A percentile compares a stretch with the other conserved stretches of the same genome.
phyloP scores from a whole-genome alignment of 176 grass and related monocot species.

The Oryza brachyantha region DNA sequence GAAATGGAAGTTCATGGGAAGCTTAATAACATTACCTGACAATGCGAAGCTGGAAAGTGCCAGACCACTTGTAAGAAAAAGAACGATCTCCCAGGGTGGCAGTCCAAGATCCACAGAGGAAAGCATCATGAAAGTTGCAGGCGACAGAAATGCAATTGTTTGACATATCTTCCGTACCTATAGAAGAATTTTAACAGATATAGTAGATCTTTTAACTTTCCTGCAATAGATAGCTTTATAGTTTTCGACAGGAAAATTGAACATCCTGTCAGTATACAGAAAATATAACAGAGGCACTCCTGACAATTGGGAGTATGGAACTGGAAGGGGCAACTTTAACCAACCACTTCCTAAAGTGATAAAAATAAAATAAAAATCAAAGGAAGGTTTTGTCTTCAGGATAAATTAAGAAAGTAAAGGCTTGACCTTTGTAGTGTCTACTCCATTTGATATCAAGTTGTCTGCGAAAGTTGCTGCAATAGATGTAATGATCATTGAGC shows the following conservation, averaged over 20 bases:
- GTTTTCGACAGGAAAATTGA: background rate
- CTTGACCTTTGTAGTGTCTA: slow-evolving; percentile 82
- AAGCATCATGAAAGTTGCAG: slow-evolving; percentile 89
- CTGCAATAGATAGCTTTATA: background rate
- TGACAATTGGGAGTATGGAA: background rate
- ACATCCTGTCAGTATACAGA: background rate
- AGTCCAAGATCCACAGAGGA: slow-evolving; percentile 95
- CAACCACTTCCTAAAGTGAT: background rate
- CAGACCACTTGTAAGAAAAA: slow-evolving; percentile 78
- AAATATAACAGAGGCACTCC: background rate
- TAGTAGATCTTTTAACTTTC: background rate
- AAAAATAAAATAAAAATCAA: slow-evolving; percentile 3
- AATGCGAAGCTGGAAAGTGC: slow-evolving; percentile 94
- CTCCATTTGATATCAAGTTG: slow-evolving; percentile 87
- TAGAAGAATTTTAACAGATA: slow-evolving; percentile 27
- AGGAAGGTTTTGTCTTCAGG: slow-evolving; percentile 7
- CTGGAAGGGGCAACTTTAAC: background rate
- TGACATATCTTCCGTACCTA: slow-evolving; percentile 99
- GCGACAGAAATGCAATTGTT: slow-evolving; percentile 94
- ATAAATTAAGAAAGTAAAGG: background rate
- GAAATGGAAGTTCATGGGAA: slow-evolving; percentile 16
- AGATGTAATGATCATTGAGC: slow-evolving; percentile 89
- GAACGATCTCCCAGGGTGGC: slow-evolving; percentile 82
- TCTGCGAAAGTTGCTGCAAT: slow-evolving; percentile 91
- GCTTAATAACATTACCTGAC: slow-evolving; percentile 53